phyloP scores from a whole-genome alignment of 108 stramenopile genomes.

The Cylindrotheca fusiformis region DNA sequence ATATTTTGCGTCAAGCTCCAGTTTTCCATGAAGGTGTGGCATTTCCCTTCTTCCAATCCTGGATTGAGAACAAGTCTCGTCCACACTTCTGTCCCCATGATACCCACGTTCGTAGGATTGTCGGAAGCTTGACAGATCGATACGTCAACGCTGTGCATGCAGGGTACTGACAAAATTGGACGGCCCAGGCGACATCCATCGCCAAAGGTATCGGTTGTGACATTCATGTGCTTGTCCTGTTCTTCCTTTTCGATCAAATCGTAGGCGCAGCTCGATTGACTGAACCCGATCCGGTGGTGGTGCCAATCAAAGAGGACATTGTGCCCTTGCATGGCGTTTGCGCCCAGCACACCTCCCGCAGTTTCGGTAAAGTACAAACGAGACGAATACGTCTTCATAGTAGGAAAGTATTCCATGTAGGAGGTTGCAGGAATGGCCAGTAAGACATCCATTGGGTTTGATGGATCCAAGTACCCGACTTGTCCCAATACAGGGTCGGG shows the following conservation, averaged over 20 bases:
- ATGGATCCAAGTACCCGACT: slow-evolving; percentile 64
- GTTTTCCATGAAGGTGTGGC: slow-evolving; percentile 39
- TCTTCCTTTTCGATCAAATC: slow-evolving; percentile 16
- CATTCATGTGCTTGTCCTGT: slow-evolving; percentile 7
- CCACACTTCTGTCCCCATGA: slow-evolving; percentile 69
- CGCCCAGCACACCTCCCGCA: slow-evolving; percentile 88
- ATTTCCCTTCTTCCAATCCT: slow-evolving; percentile 42
- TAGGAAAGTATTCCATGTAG: slow-evolving; percentile 74
- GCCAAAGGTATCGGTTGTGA: slow-evolving; percentile 12
- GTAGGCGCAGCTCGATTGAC: slow-evolving; percentile 81
- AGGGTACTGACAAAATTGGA: slow-evolving; percentile 26
- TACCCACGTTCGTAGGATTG: slow-evolving; percentile 36
- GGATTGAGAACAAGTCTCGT: slow-evolving; percentile 48
- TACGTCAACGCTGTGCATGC: slow-evolving; percentile 24
- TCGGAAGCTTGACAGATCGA: slow-evolving; percentile 26
- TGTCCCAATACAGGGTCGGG: slow-evolving; percentile 45
- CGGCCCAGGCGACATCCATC: slow-evolving; percentile 10
- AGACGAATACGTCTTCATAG: slow-evolving; percentile 47
- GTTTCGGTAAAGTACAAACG: slow-evolving; percentile 60
- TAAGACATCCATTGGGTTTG: slow-evolving; percentile 60
- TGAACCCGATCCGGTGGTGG: slow-evolving; percentile 86
- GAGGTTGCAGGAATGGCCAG: slow-evolving; percentile 73
- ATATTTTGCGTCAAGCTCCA: slow-evolving; percentile 12
- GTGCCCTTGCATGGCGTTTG: slow-evolving; percentile 95
- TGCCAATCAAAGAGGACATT: slow-evolving; percentile 95